Conservation (phyloP, 176 grass and related monocot genomes). For the Eleusine indica region DNA sequence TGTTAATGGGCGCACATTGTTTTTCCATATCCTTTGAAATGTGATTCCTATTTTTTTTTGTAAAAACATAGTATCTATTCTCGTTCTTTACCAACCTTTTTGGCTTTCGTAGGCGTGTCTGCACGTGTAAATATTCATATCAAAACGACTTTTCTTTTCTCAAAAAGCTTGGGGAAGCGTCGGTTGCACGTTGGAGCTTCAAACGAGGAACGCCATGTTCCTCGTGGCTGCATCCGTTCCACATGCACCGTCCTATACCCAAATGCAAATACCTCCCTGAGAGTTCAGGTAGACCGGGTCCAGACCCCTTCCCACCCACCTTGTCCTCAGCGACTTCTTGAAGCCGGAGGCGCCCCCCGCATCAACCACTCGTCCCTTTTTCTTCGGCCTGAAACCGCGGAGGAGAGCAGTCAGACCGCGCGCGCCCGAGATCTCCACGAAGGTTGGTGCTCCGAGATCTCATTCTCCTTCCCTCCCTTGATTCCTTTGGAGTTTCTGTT, state of each 20-base stretch:
- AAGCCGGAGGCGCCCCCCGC: constrained; percentile 10
- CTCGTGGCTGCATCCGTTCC: background rate
- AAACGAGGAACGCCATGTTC: constrained; percentile 2
- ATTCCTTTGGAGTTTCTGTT: too few species aligned
- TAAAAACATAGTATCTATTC: background rate
- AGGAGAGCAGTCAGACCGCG: constrained; percentile 10
- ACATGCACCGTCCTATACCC: background rate
- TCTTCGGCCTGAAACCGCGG: constrained; percentile 26
- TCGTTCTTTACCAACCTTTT: background rate
- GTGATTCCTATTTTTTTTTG: background rate
- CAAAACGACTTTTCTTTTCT: constrained; percentile 2
- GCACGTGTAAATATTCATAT: constrained; percentile 22
- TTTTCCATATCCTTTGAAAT: background rate
- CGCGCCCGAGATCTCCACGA: constrained; percentile 34
- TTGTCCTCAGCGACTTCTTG: background rate
- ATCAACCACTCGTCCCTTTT: constrained; percentile 34
- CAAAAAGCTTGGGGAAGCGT: background rate
- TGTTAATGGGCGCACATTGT: too few species aligned
- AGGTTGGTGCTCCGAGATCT: constrained; percentile 23
- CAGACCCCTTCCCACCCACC: background rate
- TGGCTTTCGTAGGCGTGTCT: background rate
- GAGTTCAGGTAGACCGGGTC: constrained; percentile 4
- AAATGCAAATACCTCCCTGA: background rate
- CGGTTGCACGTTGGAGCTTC: constrained; percentile 47
- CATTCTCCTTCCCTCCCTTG: background rate